Evolutionary conservation across 129 eudicot genomes (phyloP).

Genomic region (Sambucus nigra): DNA sequence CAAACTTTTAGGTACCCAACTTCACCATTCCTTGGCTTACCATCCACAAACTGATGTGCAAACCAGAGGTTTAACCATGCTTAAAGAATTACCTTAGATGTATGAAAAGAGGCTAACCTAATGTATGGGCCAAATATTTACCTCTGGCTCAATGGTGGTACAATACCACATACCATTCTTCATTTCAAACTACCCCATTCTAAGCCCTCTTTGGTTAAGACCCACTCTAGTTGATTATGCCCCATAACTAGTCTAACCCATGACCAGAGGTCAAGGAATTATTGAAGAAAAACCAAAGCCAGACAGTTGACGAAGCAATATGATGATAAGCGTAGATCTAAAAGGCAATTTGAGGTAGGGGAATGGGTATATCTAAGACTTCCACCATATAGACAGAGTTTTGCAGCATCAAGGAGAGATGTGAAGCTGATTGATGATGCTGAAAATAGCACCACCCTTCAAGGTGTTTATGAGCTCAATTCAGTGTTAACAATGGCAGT

Average conservation of each 20-base stretch:
- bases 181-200: neutral
- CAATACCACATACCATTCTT: neutral
- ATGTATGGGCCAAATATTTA: neutral
- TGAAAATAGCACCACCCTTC: no score
- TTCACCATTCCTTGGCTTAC: neutral
- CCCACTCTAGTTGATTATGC: neutral
- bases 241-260: neutral
- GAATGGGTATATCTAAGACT: neutral
- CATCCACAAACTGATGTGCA: neutral
- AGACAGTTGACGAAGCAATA: neutral
- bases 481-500: no score
- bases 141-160: neutral
- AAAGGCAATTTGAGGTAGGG: neutral
- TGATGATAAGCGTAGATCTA: neutral
- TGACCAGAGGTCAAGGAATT: neutral
- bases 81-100: neutral
- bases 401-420: no score
- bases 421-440: no score
- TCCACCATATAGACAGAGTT: no score
- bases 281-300: neutral
- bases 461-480: no score
- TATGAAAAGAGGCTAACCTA: neutral
- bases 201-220: neutral
- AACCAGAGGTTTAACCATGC: neutral
- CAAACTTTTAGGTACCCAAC: neutral